These are phyloP conservation scores for Hibiscus tridactylites DNA, from an alignment of 345 rosid species.

Conservation along the genomic window DNA sequence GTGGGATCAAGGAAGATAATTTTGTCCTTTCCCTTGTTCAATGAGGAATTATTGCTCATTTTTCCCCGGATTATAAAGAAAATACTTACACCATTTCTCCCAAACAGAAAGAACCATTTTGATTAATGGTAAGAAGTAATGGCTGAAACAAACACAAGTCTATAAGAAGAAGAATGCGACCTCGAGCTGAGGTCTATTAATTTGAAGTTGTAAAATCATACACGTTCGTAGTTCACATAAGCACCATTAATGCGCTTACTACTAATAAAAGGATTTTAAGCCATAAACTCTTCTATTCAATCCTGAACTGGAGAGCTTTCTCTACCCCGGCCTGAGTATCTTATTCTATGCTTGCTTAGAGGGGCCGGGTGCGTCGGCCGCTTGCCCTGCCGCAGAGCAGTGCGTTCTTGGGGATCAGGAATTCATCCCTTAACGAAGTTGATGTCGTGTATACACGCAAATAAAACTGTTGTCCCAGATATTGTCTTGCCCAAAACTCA, in stretches of 20 bases:
- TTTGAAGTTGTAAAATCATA: conserved; percentile 7
- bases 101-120: too few species aligned
- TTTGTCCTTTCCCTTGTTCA: background rate
- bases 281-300: conserved; percentile 16
- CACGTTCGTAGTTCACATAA: background rate
- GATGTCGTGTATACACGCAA: background rate
- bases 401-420: background rate
- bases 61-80: background rate
- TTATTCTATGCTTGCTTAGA: background rate
- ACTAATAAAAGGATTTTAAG: conserved; percentile 9
- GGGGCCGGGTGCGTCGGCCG: background rate
- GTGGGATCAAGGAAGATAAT: background rate
- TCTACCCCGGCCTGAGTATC: background rate
- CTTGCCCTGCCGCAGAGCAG: background rate
- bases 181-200: conserved; percentile 42
- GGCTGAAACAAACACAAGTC: background rate
- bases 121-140: background rate
- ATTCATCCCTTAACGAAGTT: background rate
- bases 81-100: background rate
- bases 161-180: conserved; percentile 29
- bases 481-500: background rate
- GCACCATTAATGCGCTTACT: background rate
- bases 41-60: background rate
- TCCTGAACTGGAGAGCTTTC: background rate
- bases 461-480: background rate